Evolutionary conservation across 2,329 filamentous ascomycete species (phyloP), one percentile per base, ranked within the genome.

Genomic region (Phialocephala sp.): DNA sequence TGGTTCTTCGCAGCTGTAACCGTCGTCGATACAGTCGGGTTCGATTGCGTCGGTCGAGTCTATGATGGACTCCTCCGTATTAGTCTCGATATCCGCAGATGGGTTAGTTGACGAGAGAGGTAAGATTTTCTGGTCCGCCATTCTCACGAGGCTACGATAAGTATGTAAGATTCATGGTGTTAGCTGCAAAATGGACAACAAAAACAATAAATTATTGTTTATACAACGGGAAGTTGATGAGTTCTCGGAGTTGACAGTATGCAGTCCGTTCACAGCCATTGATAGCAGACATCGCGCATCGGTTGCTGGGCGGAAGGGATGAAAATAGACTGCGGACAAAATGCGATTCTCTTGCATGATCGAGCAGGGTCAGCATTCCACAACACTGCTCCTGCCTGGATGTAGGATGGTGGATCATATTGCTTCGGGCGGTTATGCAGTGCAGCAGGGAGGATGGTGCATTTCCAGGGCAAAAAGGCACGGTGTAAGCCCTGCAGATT

Each of bases 1-100:
- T n/a, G 41, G 35, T 9, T 41, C 43, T 6, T 68, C 66, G 15
- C 14, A 56, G 3, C 22, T 57, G 39, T 66, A 68, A 9, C 62
- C 62, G 52, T 43, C 58, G n/a, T 64, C 62, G 3, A 50, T 24
- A 24, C 20, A 50, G 45, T 50, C 45, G n/a, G 18, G 22, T 50
- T 22, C 45, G 22, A 22, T 24, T n/a, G 20, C 5, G 12, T 50
- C 45, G 11, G n/a, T n/a, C n/a, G 45, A 50, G n/a, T 50, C 45
- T 11, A 50, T 22, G 22, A 24, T 20, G 8, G n/a, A 50, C 18
- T 50, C 43, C 18, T 47, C 45, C 45, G 11, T n/a, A 50, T 50
- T 20, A 11, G 20, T 24, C 45, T n/a, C 4, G n/a, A 24, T n/a
- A 24, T 50, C 22, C n/a, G 45, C 45, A 50, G 45, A 50, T 22